Percentiles rank a stretch among this genome's conserved stretches.
These are phyloP conservation scores for Metschnikowia continentalis DNA, from an alignment of 805 yeast species.

Conservation along the genomic window DNA sequence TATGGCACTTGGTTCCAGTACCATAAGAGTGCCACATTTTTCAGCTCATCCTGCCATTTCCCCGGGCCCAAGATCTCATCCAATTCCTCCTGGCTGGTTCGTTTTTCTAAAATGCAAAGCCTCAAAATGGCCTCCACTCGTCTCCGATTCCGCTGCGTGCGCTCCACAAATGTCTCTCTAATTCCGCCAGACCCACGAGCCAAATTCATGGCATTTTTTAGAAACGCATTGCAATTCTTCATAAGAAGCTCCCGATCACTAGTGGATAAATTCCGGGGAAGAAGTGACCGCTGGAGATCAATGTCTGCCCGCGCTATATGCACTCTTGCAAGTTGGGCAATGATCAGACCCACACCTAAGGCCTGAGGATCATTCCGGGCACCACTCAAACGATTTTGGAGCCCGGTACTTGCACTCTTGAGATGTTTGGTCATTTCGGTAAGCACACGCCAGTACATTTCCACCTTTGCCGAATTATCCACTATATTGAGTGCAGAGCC, in stretches of 20 bases:
- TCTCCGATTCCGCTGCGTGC: conserved; percentile 37
- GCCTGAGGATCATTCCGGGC: conserved; percentile 10
- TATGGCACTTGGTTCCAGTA: conserved; percentile 15
- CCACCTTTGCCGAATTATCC: conserved; percentile 10
- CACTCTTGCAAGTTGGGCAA: conserved; percentile 38
- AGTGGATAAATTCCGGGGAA: conserved; percentile 25
- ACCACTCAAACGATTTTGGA: conserved; percentile 14
- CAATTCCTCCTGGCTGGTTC: conserved; percentile 5
- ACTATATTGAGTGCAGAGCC: conserved; percentile 4
- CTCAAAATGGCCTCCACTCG: conserved; percentile 44
- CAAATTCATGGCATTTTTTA: conserved; percentile 43
- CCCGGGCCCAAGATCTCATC: conserved; percentile 23
- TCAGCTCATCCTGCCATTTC: conserved; percentile 29
- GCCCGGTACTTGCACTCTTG: conserved; percentile 36
- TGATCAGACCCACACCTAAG: conserved; percentile 27
- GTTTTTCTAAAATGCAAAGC: conserved; percentile 41
- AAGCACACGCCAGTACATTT: conserved; percentile 37
- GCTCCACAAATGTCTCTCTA: conserved; percentile 44
- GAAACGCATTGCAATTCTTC: conserved; percentile 38
- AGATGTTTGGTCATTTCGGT: conserved; percentile 33
- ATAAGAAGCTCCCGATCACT: conserved; percentile 29
- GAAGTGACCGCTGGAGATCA: conserved; percentile 45
- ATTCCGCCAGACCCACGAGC: conserved; percentile 49
- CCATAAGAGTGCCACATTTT: conserved; percentile 22
- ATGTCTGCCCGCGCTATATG: conserved; percentile 51